Base-by-base conservation (phyloP, 1,284 basidiomycete genomes). In the Gymnopus androsaceus region DNA sequence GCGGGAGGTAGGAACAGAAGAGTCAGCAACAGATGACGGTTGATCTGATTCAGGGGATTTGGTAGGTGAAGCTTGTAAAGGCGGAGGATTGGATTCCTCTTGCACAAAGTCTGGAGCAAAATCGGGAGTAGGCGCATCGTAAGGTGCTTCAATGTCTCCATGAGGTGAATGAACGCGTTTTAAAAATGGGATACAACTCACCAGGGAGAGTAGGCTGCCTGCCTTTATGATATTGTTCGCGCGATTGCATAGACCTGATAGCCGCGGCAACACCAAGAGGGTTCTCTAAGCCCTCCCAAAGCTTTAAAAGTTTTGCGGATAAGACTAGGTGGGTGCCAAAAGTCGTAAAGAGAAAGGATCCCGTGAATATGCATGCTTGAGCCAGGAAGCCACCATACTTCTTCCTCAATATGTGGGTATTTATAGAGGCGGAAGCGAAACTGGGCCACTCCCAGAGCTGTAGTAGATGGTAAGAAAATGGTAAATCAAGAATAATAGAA, bases 1-100 rank as follows among this genome's bases (percentile, higher is more conserved):
- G 59, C 72, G 79, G 55, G 46, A 36, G 17, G 27, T 11, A 31
- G 40, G 14, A 66, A 79, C 54, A 59, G 53, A 14, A 68, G 65
- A 46, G 67, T 46, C 6, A 9, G 41, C 23, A 27, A 34, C 21
- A 21, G 33, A 21, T 7, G 54, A 27, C 12, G 19, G 44, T 23
- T 33, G 23, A 33, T 37, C 64, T 50, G 64, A 53, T 14, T 67
- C 53, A 48, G 57, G 53, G 27, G 63, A 59, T 51, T 63, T 11
- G 28, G 57, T 48, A 8, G 47, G 46, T 27, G 28, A 36, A 21
- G 28, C 19, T 42, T 40, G 17, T 19, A 25, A 40, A 12, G n/a
- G 9, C 17, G 12, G 15, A 36, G 3, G 5, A 15, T 42, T 25
- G 12, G 33, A 37, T 5, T 41, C 36, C 8, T 54, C 54, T 55